Evolutionary conservation across 2,329 filamentous ascomycete genomes (phyloP).

Genomic region (Furcasterigmium furcatum): DNA sequence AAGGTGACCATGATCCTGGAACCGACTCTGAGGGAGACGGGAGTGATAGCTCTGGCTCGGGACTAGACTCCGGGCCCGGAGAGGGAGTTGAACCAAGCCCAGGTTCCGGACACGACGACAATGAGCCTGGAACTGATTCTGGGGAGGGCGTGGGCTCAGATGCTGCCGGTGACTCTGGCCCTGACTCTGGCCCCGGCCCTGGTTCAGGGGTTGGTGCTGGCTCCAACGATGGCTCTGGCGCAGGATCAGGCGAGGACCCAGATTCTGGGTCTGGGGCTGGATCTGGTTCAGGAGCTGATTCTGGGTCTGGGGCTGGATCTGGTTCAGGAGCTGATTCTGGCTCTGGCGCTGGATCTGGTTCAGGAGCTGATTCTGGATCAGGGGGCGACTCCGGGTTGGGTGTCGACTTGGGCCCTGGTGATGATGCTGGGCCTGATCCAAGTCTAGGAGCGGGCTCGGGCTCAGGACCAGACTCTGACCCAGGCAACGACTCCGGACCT

Average conservation of each 20-base stretch:
- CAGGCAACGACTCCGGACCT: background rate
- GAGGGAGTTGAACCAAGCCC: background rate
- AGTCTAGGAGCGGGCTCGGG: background rate
- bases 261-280: background rate
- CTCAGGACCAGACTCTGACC: background rate
- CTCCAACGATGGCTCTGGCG: background rate
- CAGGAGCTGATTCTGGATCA: background rate
- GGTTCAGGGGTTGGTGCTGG: background rate
- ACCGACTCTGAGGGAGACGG: background rate
- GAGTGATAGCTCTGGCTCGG: too few species aligned
- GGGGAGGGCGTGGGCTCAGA: background rate
- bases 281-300: background rate
- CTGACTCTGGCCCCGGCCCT: background rate
- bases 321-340: too few species aligned
- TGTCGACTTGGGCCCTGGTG: too few species aligned
- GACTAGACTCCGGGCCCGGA: too few species aligned
- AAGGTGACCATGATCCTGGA: background rate
- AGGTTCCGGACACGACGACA: background rate
- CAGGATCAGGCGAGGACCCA: background rate
- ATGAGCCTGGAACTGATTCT: background rate
- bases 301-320: too few species aligned
- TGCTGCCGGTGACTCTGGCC: background rate
- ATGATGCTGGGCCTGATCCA: background rate
- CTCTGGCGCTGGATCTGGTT: background rate
- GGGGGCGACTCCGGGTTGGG: too few species aligned